Evolutionary conservation across 2,329 filamentous ascomycete genomes (phyloP).

Genomic region (Stagonosporopsis vannaccii): DNA sequence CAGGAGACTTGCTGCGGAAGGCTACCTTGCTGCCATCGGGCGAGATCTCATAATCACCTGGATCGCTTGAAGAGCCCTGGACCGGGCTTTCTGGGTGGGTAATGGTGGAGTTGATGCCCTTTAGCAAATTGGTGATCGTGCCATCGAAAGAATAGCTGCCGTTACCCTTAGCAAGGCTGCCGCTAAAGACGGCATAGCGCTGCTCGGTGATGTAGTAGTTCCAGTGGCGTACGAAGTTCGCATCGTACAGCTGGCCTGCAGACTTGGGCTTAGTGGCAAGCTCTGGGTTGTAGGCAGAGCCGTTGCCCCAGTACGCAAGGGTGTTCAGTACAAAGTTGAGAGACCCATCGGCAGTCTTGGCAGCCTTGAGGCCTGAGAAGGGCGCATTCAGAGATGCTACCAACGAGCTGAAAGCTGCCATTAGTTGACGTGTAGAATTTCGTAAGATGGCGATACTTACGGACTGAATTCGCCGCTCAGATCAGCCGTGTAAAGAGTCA

Average conservation of each 20-base stretch:
- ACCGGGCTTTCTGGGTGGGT: slow-evolving; percentile 71
- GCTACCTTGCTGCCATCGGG: slow-evolving; percentile 65
- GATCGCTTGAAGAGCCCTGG: slow-evolving; percentile 74
- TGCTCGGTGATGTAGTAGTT: slow-evolving; percentile 74
- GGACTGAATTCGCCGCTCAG: slow-evolving; percentile 36
- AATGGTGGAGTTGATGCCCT: slow-evolving; percentile 63
- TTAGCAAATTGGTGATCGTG: slow-evolving; percentile 59
- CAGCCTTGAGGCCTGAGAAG: slow-evolving; percentile 59
- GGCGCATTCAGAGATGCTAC: slow-evolving; percentile 54
- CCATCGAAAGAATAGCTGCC: slow-evolving; percentile 39
- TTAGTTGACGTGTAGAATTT: neutral
- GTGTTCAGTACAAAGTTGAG: slow-evolving; percentile 62
- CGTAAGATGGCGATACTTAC: slow-evolving; percentile 13
- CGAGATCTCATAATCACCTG: slow-evolving; percentile 78
- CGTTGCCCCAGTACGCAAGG: slow-evolving; percentile 68
- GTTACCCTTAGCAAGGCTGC: slow-evolving; percentile 59
- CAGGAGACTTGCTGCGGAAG: slow-evolving; percentile 80
- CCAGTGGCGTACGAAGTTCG: slow-evolving; percentile 83
- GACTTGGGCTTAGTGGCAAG: slow-evolving; percentile 66
- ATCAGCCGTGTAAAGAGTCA: slow-evolving; percentile 46
- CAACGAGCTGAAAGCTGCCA: slow-evolving; percentile 29
- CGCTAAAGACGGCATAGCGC: slow-evolving; percentile 76
- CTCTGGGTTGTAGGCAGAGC: slow-evolving; percentile 72
- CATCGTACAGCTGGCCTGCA: slow-evolving; percentile 74
- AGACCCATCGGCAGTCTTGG: slow-evolving; percentile 46